Percentiles rank a stretch among this genome's conserved stretches.
Conservation (phyloP, 2,329 filamentous ascomycete species). For the Penicillium sp. region DNA sequence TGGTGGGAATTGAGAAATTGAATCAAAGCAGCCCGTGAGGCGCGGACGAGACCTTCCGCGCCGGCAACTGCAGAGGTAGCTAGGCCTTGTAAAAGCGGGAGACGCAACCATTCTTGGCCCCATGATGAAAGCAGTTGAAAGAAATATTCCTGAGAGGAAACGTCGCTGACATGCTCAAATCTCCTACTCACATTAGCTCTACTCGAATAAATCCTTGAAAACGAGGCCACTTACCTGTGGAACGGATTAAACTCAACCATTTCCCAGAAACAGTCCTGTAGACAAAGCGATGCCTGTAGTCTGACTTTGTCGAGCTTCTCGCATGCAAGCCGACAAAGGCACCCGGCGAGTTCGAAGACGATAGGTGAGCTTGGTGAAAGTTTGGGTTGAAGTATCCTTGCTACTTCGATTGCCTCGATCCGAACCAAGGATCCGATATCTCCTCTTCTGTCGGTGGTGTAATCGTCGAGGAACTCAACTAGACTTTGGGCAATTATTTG, state of each 20-base stretch:
- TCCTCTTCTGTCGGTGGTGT: slow-evolving; percentile 83
- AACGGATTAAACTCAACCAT: slow-evolving; percentile 35
- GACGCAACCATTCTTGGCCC: slow-evolving; percentile 36
- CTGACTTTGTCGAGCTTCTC: slow-evolving; percentile 92
- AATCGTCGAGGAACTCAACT: slow-evolving; percentile 67
- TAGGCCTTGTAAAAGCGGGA: slow-evolving; percentile 43
- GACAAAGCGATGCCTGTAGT: slow-evolving; percentile 48
- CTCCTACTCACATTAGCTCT: slow-evolving; percentile 28
- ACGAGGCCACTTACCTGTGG: slow-evolving; percentile 40
- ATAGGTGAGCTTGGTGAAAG: slow-evolving; percentile 14
- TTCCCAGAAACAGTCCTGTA: slow-evolving; percentile 42
- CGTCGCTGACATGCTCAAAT: slow-evolving; percentile 47
- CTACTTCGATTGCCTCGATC: slow-evolving; percentile 70
- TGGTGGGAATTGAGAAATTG: slow-evolving; percentile 32
- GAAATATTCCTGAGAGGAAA: slow-evolving; percentile 47
- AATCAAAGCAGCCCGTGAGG: slow-evolving; percentile 43
- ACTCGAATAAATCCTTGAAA: background rate
- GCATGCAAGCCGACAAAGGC: slow-evolving; percentile 67
- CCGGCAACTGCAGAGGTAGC: slow-evolving; percentile 47
- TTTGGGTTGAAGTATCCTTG: slow-evolving; percentile 45
- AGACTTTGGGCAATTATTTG: slow-evolving; percentile 32
- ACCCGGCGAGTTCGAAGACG: slow-evolving; percentile 33
- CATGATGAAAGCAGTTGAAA: slow-evolving; percentile 41
- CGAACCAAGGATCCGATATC: slow-evolving; percentile 87
- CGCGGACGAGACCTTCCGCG: slow-evolving; percentile 45